Evolutionary conservation across 1,284 basidiomycete species (phyloP).

Genomic region (Pseudozyma flocculosa): DNA sequence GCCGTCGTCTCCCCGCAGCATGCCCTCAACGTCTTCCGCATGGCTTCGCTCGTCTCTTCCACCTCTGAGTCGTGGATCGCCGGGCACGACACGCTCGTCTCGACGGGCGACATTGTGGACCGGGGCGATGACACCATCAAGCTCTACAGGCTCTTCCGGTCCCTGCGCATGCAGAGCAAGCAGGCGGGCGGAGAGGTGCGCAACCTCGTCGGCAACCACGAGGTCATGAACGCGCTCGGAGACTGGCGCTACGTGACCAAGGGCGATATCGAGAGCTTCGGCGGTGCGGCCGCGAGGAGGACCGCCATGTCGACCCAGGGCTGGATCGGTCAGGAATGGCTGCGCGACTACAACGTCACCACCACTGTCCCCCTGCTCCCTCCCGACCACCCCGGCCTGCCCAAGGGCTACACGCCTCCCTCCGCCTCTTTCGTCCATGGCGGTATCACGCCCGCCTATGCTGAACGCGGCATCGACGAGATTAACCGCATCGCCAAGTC

Average conservation of each 20-base stretch:
- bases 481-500: slow-evolving; percentile 43
- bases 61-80: slow-evolving; percentile 31
- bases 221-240: slow-evolving; percentile 56
- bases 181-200: slow-evolving; percentile 37
- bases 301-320: slow-evolving; percentile 58
- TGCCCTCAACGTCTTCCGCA: slow-evolving; percentile 46
- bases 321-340: slow-evolving; percentile 53
- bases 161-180: slow-evolving; percentile 34
- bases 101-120: slow-evolving; percentile 56
- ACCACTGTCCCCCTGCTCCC: slow-evolving; percentile 34
- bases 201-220: slow-evolving; percentile 48
- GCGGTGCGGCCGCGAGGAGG: slow-evolving; percentile 33
- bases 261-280: slow-evolving; percentile 58
- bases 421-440: slow-evolving; percentile 51
- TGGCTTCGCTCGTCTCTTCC: slow-evolving; percentile 33
- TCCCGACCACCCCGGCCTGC: slow-evolving; percentile 3
- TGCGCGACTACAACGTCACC: slow-evolving; percentile 42
- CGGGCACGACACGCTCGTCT: slow-evolving; percentile 48
- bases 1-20: slow-evolving; percentile 20
- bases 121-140: slow-evolving; percentile 54
- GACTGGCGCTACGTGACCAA: slow-evolving; percentile 61
- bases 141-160: slow-evolving; percentile 47
- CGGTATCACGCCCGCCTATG: slow-evolving; percentile 49
- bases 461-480: slow-evolving; percentile 17
- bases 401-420: slow-evolving; percentile 10